Evolutionary conservation across 2,329 filamentous ascomycete species (phyloP), one percentile per base, ranked within the genome.

Genomic region (Colletotrichum australisinense): DNA sequence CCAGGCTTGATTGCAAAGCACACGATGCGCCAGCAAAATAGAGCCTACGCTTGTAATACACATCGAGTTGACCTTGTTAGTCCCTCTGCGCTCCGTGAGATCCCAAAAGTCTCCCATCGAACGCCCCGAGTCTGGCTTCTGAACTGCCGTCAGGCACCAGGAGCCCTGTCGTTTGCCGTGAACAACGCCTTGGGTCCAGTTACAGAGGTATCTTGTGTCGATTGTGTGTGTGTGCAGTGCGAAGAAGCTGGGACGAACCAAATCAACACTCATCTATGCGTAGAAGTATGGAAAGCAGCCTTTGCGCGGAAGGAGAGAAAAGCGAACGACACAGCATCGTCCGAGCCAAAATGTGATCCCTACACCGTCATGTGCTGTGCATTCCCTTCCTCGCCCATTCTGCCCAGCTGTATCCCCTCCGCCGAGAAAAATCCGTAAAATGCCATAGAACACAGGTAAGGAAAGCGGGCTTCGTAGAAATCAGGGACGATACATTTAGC

Each of bases 401-500:
- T 72, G 68, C 72, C 68, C 26, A 63, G 62, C 68, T 71, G 35
- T 58, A 60, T 42, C 67, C 67, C 71, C 67, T 72, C 67, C 72
- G 63, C 68, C 69, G 71, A 74, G 62, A 63, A 74, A 74, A 63
- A 64, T 70, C 58, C 71, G 73, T 73, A 68, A 63, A 72, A 73
- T 74, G 72, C 69, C 72, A 73, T 68, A 69, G 60, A 73, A 74
- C 63, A 70, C 55, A 69, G 57, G 63, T 74, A 72, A 74, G 59
- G 69, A 74, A 67, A 75, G 57, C 63, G 64, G 72, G 62, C 62
- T 71, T 63, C 56, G 59, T 55, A 35, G 59, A 62, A 63, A 73
- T 24, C 35, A 52, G 24, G 42, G 16, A 12, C 72, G 55, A 69
- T 28, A 57, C 62, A 35, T 88, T 88, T 97, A 98, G 89, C 95